Evolutionary conservation across 2,329 filamentous ascomycete species (phyloP).

Genomic region (Chaetomium sp.): DNA sequence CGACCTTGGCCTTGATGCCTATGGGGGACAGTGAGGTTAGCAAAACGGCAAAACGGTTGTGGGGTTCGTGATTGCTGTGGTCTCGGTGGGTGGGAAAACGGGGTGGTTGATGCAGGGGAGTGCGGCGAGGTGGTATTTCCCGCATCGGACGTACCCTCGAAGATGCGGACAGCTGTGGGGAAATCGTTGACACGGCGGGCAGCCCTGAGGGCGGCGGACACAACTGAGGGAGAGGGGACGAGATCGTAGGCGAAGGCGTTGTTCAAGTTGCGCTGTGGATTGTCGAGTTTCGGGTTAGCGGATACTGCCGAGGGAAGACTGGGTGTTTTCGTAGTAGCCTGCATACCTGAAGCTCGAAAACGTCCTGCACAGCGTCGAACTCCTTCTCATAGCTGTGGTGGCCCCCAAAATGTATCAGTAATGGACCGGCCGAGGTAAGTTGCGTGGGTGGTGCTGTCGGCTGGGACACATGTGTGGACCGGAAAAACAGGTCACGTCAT

Average conservation of each 20-base stretch:
- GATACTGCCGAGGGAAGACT: not conserved
- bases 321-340: not conserved
- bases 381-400: slow-evolving; percentile 91
- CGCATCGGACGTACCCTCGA: slow-evolving; percentile 68
- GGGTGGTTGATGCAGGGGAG: not conserved
- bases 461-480: not conserved
- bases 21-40: slow-evolving; percentile 9
- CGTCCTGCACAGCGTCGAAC: slow-evolving; percentile 94
- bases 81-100: not conserved
- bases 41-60: not conserved
- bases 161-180: slow-evolving; percentile 95
- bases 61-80: not conserved
- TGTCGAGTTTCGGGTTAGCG: slow-evolving; percentile 12
- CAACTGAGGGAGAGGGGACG: slow-evolving; percentile 86
- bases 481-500: slow-evolving; percentile 11
- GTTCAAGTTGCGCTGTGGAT: slow-evolving; percentile 78
- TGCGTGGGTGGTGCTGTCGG: slow-evolving; percentile 3
- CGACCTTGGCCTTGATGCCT: slow-evolving; percentile 99
- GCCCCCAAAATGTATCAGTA: slow-evolving; percentile 31
- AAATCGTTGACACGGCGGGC: slow-evolving; percentile 97
- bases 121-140: not conserved
- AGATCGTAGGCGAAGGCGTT: slow-evolving; percentile 99
- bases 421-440: slow-evolving; percentile 22
- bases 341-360: slow-evolving; percentile 97
- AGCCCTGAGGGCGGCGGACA: slow-evolving; percentile 85